Percentiles rank a stretch among this genome's conserved stretches.
Conservation (phyloP, 2,329 filamentous ascomycete genomes). For the Sordariomycetes sp. region DNA sequence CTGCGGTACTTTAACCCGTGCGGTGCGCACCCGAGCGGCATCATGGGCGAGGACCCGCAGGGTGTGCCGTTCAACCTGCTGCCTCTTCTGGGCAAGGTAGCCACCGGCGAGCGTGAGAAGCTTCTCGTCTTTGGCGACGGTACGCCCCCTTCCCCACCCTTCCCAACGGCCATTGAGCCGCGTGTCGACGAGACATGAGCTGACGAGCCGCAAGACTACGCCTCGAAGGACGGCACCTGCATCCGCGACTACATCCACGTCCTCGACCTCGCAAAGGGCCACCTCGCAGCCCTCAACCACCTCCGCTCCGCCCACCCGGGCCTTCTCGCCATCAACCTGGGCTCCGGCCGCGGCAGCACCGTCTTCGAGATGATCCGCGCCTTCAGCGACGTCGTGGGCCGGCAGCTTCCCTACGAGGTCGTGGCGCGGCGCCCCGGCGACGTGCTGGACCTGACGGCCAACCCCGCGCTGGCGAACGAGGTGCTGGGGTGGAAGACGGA, state of each 20-base stretch:
- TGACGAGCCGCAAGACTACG: slow-evolving; percentile 54
- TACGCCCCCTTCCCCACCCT: slow-evolving; percentile 27
- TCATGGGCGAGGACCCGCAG: slow-evolving; percentile 97
- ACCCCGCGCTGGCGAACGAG: slow-evolving; percentile 72
- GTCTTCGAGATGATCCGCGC: slow-evolving; percentile 97
- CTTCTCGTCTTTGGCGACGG: slow-evolving; percentile 88
- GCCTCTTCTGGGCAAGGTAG: slow-evolving; percentile 87
- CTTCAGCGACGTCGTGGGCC: slow-evolving; percentile 77
- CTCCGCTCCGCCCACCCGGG: slow-evolving; percentile 75
- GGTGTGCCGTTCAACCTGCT: slow-evolving; percentile 93
- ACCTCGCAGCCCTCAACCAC: slow-evolving; percentile 82
- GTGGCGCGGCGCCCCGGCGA: slow-evolving; percentile 73
- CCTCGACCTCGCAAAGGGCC: slow-evolving; percentile 74
- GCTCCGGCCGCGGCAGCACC: slow-evolving; percentile 86
- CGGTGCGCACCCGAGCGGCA: slow-evolving; percentile 83
- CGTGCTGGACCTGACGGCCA: slow-evolving; percentile 88
- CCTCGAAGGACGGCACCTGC: slow-evolving; percentile 78
- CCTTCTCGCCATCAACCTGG: slow-evolving; percentile 91
- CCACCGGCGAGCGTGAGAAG: slow-evolving; percentile 88
- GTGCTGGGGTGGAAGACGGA: slow-evolving; percentile 91
- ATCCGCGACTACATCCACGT: slow-evolving; percentile 99
- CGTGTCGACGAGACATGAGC: not conserved
- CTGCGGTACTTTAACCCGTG: slow-evolving; percentile 97
- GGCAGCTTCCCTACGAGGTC: slow-evolving; percentile 76
- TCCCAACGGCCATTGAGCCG: not conserved